Base-by-base conservation (phyloP, 768 basidiomycete species). In the Hygrocybe coccinea region DNA sequence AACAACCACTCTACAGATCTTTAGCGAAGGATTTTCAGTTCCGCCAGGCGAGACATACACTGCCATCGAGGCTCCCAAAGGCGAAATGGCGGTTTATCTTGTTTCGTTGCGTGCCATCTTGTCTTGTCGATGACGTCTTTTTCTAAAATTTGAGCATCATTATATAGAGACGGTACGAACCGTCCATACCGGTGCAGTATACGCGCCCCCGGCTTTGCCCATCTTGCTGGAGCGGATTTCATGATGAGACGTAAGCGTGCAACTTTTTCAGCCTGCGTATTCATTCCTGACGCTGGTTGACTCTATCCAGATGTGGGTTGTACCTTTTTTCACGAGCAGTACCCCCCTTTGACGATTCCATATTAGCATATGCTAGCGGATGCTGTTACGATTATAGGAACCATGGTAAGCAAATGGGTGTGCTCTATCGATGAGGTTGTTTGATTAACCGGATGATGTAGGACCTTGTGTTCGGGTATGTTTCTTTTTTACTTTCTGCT, bases 81-180 rank as follows among this genome's bases (percentile, higher is more conserved):
- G 95, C 60, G 95, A 98, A 75, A 97, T 97, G 94, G 95, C 80
- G 62, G 95, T 99, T 45, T 99, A 95, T 76, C 85, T 99, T 50
- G 93, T 99, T 59, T 97, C 94, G 84, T 89, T 29, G 63, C 64
- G 87, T 81, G 52, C 22, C 12, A 15, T 24, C 8, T 17, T n/a
- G n/a, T 49, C 17, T 34, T 38, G 54, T 43, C 36, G 25, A 11
- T 29, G 36, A 34, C 33, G 15, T 33, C 37, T 14, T 34, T 35
- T 46, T 56, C 3, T 17, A 29, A 37, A 22, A 6, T 6, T 15
- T 12, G 3, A 35, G 36, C 29, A 9, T 55, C n/a, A n/a, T n/a
- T n/a, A n/a, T n/a, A n/a, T 56, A 91, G 89, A 60, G 95, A 98
- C 72, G 95, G 95, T 48, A 83, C 91, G 10, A 95, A 98, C 74